These are phyloP conservation scores for Beauveria scarabaeidicola DNA, from an alignment of 2,329 filamentous ascomycete genomes.

Conservation along the genomic window DNA sequence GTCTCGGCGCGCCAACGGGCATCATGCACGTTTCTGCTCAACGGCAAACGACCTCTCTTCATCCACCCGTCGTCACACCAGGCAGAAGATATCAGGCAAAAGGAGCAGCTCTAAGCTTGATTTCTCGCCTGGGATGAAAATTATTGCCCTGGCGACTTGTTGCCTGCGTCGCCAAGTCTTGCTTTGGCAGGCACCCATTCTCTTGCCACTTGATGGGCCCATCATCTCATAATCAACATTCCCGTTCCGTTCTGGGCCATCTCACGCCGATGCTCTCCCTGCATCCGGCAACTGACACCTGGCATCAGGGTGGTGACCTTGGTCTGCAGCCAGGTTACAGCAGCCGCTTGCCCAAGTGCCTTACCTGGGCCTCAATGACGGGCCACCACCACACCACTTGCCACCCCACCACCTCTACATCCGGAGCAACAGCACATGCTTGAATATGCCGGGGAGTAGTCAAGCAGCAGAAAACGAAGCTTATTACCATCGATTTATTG, in stretches of 20 bases:
- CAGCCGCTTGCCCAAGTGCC: neutral
- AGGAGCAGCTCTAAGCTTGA: neutral
- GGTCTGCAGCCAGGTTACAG: neutral
- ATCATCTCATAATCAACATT: neutral
- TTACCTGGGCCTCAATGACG: neutral
- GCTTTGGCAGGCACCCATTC: neutral
- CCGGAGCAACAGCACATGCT: neutral
- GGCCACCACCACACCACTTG: neutral
- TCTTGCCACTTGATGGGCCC: neutral
- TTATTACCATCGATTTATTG: neutral
- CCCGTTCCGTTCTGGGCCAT: neutral
- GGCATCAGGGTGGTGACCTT: neutral
- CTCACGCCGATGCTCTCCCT: neutral
- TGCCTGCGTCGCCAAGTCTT: neutral
- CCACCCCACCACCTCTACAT: neutral
- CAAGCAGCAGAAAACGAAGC: neutral
- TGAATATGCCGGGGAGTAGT: neutral
- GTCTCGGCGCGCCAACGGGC: neutral
- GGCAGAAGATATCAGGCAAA: neutral
- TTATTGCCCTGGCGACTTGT: neutral
- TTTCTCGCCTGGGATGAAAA: neutral
- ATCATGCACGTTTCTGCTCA: neutral
- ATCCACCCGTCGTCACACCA: neutral
- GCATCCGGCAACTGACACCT: neutral
- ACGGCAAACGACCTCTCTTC: neutral